Evolutionary conservation across 129 eudicot species (phyloP).

Genomic region (Deinandra increscens): DNA sequence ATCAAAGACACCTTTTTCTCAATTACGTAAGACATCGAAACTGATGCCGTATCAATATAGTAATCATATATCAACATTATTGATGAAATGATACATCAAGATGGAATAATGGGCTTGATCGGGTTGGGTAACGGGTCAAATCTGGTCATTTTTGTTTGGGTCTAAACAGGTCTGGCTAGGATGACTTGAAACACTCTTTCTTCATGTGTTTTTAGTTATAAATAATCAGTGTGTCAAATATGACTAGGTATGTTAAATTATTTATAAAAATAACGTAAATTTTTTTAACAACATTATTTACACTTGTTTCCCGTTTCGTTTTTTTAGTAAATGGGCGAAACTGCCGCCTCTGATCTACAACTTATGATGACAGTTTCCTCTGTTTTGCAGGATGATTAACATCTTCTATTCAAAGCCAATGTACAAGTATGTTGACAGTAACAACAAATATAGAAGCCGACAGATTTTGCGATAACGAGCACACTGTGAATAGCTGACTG

Average conservation of each 20-base stretch:
- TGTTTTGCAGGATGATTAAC: conserved; percentile 30
- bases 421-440: conserved; percentile 14
- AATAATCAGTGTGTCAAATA: not conserved
- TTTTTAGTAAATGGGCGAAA: not conserved
- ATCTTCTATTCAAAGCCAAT: not conserved
- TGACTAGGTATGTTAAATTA: too few relatives aligned
- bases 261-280: too few relatives aligned
- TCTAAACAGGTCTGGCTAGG: not conserved
- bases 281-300: not conserved
- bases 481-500: conserved; percentile 14
- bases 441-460: conserved; percentile 13
- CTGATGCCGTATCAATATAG: conserved; percentile 6
- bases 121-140: conserved; percentile 1
- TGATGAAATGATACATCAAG: not conserved
- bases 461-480: conserved; percentile 20
- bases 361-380: not conserved
- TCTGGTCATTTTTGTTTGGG: not conserved
- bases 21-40: conserved; percentile 25
- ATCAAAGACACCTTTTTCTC: conserved; percentile 44
- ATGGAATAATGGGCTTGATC: not conserved
- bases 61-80: not conserved
- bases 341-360: not conserved
- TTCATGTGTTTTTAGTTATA: not conserved
- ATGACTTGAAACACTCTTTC: not conserved
- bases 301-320: not conserved